phyloP scores from a whole-genome alignment of 352 stramenopile species.

The Phytophthora pluvialis region DNA sequence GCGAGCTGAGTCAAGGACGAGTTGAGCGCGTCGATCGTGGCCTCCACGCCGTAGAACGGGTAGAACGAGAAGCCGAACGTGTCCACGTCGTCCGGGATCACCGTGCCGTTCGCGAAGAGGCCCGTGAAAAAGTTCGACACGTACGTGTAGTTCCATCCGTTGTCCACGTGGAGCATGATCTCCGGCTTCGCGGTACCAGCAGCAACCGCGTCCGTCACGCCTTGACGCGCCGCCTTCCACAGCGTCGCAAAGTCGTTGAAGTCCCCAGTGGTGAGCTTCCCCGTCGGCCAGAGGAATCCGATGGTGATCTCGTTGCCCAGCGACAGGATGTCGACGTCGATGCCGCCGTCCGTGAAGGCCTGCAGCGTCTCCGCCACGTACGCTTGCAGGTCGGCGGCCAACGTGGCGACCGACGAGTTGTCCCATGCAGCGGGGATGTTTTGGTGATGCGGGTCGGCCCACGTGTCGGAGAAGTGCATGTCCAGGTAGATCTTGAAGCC shows the following conservation, averaged over 20 bases:
- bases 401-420: slow-evolving; percentile 28
- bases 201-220: slow-evolving; percentile 35
- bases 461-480: slow-evolving; percentile 49
- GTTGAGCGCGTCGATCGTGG: slow-evolving; percentile 39
- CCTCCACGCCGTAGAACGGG: slow-evolving; percentile 39
- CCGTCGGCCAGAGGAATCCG: slow-evolving; percentile 38
- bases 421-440: slow-evolving; percentile 35
- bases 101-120: slow-evolving; percentile 39
- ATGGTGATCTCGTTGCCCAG: slow-evolving; percentile 45
- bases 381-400: slow-evolving; percentile 27
- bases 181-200: slow-evolving; percentile 35
- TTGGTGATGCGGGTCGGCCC: slow-evolving; percentile 39
- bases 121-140: slow-evolving; percentile 38
- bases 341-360: slow-evolving; percentile 37
- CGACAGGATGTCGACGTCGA: slow-evolving; percentile 38
- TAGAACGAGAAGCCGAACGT: slow-evolving; percentile 46
- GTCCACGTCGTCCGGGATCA: slow-evolving; percentile 38
- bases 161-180: slow-evolving; percentile 50
- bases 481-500: slow-evolving; percentile 49
- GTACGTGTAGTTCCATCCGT: slow-evolving; percentile 44
- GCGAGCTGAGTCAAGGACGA: slow-evolving; percentile 34
- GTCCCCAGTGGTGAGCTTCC: slow-evolving; percentile 31
- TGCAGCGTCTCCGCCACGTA: slow-evolving; percentile 39
- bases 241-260: slow-evolving; percentile 41
- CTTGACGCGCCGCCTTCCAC: slow-evolving; percentile 38